phyloP scores from a whole-genome alignment of 768 basidiomycete genomes.

The Tulasnella sp. region DNA sequence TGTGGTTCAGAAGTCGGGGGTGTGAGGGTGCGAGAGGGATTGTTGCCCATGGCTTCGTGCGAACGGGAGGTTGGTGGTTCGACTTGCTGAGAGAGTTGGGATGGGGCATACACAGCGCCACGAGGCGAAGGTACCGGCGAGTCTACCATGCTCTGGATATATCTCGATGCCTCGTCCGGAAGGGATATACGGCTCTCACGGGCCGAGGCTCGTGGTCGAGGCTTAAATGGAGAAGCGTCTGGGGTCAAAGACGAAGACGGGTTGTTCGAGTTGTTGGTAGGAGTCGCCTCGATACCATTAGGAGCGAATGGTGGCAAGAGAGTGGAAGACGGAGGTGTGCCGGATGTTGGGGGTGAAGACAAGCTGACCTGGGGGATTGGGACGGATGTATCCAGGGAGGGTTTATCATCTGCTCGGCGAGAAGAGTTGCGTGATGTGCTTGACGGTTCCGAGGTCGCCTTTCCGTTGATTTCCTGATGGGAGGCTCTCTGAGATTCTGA shows the following conservation, averaged over 20 bases:
- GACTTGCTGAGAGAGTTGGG: slow-evolving; percentile 22
- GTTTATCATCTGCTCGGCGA: neutral
- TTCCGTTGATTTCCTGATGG: slow-evolving; percentile 8
- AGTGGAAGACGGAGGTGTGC: neutral
- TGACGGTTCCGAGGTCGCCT: neutral
- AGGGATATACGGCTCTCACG: slow-evolving; percentile 71
- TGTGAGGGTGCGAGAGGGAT: slow-evolving; percentile 16
- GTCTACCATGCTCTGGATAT: slow-evolving; percentile 69
- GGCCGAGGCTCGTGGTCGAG: slow-evolving; percentile 46
- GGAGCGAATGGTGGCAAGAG: slow-evolving; percentile 1
- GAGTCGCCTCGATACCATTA: slow-evolving; percentile 5
- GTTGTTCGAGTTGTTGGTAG: slow-evolving; percentile 23
- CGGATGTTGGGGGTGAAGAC: slow-evolving; percentile 20
- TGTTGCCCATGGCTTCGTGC: slow-evolving; percentile 27
- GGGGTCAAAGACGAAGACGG: neutral
- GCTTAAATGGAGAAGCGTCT: slow-evolving; percentile 28
- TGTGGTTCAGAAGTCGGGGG: neutral
- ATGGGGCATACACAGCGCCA: slow-evolving; percentile 23
- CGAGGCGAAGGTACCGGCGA: slow-evolving; percentile 62
- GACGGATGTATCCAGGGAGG: slow-evolving; percentile 27
- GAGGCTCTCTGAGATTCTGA: neutral
- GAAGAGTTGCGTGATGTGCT: neutral
- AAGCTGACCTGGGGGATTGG: slow-evolving; percentile 26
- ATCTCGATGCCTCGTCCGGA: slow-evolving; percentile 76
- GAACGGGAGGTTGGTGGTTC: slow-evolving; percentile 8